Percentiles rank a stretch among this genome's conserved stretches.
phyloP scores from a whole-genome alignment of 768 basidiomycete species.

The Hygrocybe coccinea region DNA sequence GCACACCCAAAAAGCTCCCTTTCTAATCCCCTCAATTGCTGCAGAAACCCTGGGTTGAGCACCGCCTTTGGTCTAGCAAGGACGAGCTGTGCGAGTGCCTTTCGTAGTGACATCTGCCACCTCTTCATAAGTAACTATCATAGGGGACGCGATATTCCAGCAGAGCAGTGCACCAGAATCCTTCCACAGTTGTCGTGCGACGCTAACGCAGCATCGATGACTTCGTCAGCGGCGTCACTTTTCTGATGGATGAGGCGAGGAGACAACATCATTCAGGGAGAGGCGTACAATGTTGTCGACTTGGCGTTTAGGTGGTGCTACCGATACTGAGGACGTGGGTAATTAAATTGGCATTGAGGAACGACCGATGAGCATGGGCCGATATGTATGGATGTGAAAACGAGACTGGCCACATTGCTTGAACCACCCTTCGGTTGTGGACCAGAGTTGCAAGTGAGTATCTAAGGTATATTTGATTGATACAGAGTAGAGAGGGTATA shows the following conservation, averaged over 20 bases:
- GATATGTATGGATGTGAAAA: conserved; percentile 27
- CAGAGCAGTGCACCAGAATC: conserved; percentile 43
- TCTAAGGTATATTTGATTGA: no score
- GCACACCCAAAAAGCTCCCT: conserved; percentile 21
- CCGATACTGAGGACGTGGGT: conserved; percentile 42
- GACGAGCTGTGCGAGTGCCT: conserved; percentile 34
- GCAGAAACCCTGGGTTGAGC: conserved; percentile 43
- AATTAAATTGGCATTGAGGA: conserved; percentile 32
- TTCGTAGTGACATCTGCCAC: conserved; percentile 33
- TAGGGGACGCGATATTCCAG: conserved; percentile 43
- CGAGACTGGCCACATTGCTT: no score
- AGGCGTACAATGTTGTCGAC: conserved; percentile 34
- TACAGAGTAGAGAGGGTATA: no score
- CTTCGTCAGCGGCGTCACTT: conserved; percentile 24
- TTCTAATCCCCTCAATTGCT: conserved; percentile 37
- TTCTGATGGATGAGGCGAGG: conserved; percentile 24
- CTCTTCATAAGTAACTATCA: conserved; percentile 37
- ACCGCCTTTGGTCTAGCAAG: conserved; percentile 31
- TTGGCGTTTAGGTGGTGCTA: conserved; percentile 24
- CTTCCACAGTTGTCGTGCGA: conserved; percentile 24
- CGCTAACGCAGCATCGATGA: conserved; percentile 28
- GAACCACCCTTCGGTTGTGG: no score
- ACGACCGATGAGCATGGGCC: conserved; percentile 38
- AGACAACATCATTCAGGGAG: conserved; percentile 32
- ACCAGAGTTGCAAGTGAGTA: no score